Evolutionary conservation across 208 protist genomes (phyloP), one percentile per base, ranked within the genome.

Genomic region (Dictyostelium gargantuum): DNA sequence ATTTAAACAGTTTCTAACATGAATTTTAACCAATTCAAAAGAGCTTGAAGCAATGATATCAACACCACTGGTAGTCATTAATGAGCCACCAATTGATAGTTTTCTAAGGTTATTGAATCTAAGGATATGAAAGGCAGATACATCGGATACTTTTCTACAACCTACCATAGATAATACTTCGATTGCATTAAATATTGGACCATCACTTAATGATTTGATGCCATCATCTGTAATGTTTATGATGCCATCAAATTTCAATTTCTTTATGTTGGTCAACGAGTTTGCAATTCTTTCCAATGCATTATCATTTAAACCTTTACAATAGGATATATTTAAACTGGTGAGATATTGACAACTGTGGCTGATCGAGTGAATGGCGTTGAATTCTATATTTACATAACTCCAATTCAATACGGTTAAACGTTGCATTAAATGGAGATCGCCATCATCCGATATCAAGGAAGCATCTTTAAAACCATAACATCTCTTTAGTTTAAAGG

Each of bases 21-120:
- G 44, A 23, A 89, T 89, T 74, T 89, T 89, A 38, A 89, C 52
- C 50, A 89, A 79, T 68, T 89, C 82, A 89, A 89, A 89, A 0
- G 82, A 89, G 10, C 61, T 58, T 38, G 82, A 61, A 29, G 82
- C 82, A 68, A 89, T 89, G 0, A 54, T 29, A 35, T 89, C 38
- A 3, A 40, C 70, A 89, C 82, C 82, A 50, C 40, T n/a, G 1
- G 82, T 89, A n/a, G 82, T 89, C 70, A 89, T 89, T 29, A 89
- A n/a, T 26, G 46, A 54, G 21, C 82, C 82, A 70, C 82, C 82
- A 21, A 89, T 42, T 23, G 82, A 89, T 6, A 89, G 6, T 29
- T 89, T 89, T 58, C 50, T 76, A 0, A 89, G 26, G 3, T 77
- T 68, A 23, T 77, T 52, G 29, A 89, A 79, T 32, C 70, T 15